Conservation (phyloP, 2,329 filamentous ascomycete species). For the Calonectria leucothoes region DNA sequence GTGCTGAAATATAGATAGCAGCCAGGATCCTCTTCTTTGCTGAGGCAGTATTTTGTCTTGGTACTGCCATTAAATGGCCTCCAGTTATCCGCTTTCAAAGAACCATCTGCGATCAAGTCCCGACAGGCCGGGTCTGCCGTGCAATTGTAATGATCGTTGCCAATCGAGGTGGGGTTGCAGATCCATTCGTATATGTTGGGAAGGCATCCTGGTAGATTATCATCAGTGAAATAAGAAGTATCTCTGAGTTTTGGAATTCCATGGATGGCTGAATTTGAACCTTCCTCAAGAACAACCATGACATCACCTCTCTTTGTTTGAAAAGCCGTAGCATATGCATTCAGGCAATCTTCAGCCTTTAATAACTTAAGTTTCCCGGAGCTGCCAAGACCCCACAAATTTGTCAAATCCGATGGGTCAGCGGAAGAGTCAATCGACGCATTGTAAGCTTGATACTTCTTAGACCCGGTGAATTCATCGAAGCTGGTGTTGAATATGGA, state of each 20-base stretch:
- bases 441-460: not conserved
- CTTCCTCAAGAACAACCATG: not conserved
- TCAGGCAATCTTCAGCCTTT: constrained; percentile 7
- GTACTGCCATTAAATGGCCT: not conserved
- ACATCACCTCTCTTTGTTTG: constrained; percentile 4
- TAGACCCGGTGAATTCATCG: not conserved
- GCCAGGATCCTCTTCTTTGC: not conserved
- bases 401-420: accelerated
- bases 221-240: not conserved
- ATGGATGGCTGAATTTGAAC: not conserved
- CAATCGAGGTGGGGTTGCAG: not conserved
- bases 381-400: not conserved
- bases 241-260: not conserved
- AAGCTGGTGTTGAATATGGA: not conserved
- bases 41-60: constrained; percentile 7
- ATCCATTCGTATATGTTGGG: constrained; percentile 3
- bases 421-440: not conserved
- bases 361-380: not conserved
- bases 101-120: not conserved
- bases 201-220: not conserved
- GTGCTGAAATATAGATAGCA: constrained; percentile 15
- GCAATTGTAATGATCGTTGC: not conserved
- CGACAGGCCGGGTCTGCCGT: not conserved
- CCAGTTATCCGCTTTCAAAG: constrained; percentile 3
- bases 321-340: constrained; percentile 10